A percentile compares a stretch with the other conserved stretches of the same genome.
phyloP scores from a whole-genome alignment of 441 rosid species.

The Euphorbia celastroides region DNA sequence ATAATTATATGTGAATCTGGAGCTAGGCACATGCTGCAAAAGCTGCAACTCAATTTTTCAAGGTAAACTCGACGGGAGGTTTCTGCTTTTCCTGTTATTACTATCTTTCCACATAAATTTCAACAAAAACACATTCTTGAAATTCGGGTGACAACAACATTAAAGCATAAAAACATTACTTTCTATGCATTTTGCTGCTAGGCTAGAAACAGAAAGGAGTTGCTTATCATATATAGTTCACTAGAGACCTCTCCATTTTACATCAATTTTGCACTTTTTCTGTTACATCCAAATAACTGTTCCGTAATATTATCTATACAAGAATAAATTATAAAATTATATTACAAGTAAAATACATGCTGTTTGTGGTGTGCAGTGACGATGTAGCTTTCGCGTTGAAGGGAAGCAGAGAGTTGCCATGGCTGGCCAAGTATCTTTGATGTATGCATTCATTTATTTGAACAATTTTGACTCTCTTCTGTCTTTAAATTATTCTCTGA shows the following conservation, averaged over 20 bases:
- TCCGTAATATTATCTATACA: neutral
- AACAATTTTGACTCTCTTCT: conserved; percentile 32
- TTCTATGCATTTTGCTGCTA: no score
- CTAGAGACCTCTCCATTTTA: neutral
- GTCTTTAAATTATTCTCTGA: conserved; percentile 1
- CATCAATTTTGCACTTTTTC: neutral
- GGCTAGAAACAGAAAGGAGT: no score
- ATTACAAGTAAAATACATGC: no score
- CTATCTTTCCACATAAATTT: neutral
- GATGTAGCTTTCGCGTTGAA: conserved; percentile 89
- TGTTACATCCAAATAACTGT: no score
- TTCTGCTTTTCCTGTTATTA: neutral
- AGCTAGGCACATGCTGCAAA: conserved; percentile 75
- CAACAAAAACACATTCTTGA: neutral
- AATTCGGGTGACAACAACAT: neutral
- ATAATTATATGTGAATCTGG: conserved; percentile 83
- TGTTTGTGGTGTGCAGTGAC: conserved; percentile 43
- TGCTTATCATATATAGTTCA: no score
- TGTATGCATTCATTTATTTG: conserved; percentile 17
- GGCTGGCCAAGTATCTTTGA: conserved; percentile 84
- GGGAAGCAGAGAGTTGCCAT: conserved; percentile 69
- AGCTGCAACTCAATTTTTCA: conserved; percentile 94
- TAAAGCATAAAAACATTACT: neutral
- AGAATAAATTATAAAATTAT: no score
- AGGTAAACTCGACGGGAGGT: conserved; percentile 36